Percentiles rank a stretch among this genome's conserved stretches.
phyloP scores from a whole-genome alignment of 805 yeast genomes.

The Wickerhamomyces sydowiorum region DNA sequence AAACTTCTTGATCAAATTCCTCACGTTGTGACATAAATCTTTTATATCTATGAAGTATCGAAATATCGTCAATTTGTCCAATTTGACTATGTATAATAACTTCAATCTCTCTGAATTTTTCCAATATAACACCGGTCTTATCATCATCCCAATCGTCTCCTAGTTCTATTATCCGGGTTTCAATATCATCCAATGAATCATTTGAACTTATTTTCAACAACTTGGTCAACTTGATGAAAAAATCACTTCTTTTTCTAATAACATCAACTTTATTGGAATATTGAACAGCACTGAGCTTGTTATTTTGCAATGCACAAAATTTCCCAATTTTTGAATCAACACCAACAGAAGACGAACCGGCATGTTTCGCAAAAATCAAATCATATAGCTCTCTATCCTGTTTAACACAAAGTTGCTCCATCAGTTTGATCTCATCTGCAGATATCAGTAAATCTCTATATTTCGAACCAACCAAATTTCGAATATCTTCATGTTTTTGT shows the following conservation, averaged over 20 bases:
- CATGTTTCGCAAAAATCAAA: slow-evolving; percentile 14
- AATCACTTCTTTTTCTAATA: slow-evolving; percentile 7
- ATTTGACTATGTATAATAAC: neutral
- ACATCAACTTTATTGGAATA: neutral
- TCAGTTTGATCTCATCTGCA: slow-evolving; percentile 20
- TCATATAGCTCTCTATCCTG: slow-evolving; percentile 17
- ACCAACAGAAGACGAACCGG: slow-evolving; percentile 5
- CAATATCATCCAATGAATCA: slow-evolving; percentile 2
- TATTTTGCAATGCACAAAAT: neutral
- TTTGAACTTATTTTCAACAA: slow-evolving; percentile 8
- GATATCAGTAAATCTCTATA: slow-evolving; percentile 20
- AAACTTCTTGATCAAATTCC: neutral
- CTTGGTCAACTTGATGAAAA: slow-evolving; percentile 11
- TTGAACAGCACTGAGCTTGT: neutral
- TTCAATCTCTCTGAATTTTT: slow-evolving; percentile 1
- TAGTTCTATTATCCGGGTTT: slow-evolving; percentile 1
- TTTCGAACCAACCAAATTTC: slow-evolving; percentile 19
- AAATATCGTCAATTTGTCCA: neutral
- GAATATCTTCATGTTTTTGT: slow-evolving; percentile 14
- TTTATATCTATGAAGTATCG: too few relatives aligned
- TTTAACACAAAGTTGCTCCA: slow-evolving; percentile 12
- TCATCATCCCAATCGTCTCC: neutral
- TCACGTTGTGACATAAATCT: neutral
- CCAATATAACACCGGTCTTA: neutral
- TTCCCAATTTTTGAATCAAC: slow-evolving; percentile 12